Base-by-base conservation (phyloP, 2,329 filamentous ascomycete genomes). In the Claviceps quebecensis region DNA sequence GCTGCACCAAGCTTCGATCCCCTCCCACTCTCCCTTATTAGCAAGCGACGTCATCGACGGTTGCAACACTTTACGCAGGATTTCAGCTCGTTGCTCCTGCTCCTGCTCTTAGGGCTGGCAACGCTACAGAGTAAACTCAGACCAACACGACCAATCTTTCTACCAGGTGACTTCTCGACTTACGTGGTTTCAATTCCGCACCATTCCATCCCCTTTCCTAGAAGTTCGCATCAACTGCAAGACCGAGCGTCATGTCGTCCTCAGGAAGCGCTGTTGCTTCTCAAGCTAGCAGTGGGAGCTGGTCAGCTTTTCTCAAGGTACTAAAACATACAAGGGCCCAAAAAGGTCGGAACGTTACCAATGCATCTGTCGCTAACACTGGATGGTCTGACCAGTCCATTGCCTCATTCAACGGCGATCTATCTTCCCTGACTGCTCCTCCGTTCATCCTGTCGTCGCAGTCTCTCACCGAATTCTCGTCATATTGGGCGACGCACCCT, bases 401-500 rank as follows among this genome's bases (percentile, higher is more conserved):
- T 63, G 83, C 84, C 50, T 87, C 83, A 4, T 91, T 90, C 72
- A 87, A 85, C 62, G 86, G 86, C 60, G 86, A 91, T 66, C 77
- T 90, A 53, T 84, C 86, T 37, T 87, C 84, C 54, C 72, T 91
- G 61, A 90, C 86, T 38, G 86, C 86, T 40, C 86, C 86, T 51
- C 86, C 86, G 17, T 91, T 90, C 62, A 88, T 91, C 59, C 80
- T 91, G 51, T 87, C 85, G 41, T 80, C 81, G 39, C 87, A 83
- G 58, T 88, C 84, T 56, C 72, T 90, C 55, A 85, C 84, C 59
- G 86, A 91, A 65, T 90, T 86, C 71, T 87, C 84, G 55, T 79
- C 84, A 49, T 90, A 89, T 71, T 91, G 86, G 86, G 83, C 82
- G 56, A 86, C 88, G 59, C 84, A 89, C 61, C 86, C 86, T 3